Conservation (phyloP, 2,329 filamentous ascomycete species). For the Penicillium thymicola region DNA sequence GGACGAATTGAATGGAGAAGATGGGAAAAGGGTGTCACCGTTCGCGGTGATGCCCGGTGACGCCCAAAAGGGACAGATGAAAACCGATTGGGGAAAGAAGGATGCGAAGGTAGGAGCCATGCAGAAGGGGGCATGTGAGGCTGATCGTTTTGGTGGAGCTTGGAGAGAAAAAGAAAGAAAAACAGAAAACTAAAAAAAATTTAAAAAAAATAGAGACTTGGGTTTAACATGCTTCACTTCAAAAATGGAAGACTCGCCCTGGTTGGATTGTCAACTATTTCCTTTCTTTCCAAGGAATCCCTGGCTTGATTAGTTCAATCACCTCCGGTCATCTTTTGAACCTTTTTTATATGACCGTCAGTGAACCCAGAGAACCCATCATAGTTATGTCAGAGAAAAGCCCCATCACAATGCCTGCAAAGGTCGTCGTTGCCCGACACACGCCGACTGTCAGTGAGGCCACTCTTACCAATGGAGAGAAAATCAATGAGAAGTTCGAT, state of each 20-base stretch:
- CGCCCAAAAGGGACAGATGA: not conserved
- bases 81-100: not conserved
- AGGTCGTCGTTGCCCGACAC: not conserved
- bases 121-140: not conserved
- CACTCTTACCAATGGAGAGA: conserved; percentile 21
- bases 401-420: conserved; percentile 10
- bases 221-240: conserved; percentile 1
- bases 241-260: conserved; percentile 4
- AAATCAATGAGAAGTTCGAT: conserved; percentile 12
- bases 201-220: not conserved
- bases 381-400: conserved; percentile 21
- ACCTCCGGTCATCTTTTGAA: conserved; percentile 19
- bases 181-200: not conserved
- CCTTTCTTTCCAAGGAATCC: not conserved
- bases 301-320: not conserved
- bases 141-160: not conserved
- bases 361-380: not conserved
- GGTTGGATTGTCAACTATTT: conserved; percentile 20
- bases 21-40: not conserved
- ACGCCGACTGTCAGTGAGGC: conserved; percentile 15
- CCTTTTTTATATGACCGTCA: not conserved
- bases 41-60: not conserved
- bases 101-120: not conserved
- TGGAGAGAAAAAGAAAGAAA: not conserved
- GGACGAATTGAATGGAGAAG: not conserved